Conservation (phyloP, 352 stramenopile species). For the Phytophthora agathidicida region DNA sequence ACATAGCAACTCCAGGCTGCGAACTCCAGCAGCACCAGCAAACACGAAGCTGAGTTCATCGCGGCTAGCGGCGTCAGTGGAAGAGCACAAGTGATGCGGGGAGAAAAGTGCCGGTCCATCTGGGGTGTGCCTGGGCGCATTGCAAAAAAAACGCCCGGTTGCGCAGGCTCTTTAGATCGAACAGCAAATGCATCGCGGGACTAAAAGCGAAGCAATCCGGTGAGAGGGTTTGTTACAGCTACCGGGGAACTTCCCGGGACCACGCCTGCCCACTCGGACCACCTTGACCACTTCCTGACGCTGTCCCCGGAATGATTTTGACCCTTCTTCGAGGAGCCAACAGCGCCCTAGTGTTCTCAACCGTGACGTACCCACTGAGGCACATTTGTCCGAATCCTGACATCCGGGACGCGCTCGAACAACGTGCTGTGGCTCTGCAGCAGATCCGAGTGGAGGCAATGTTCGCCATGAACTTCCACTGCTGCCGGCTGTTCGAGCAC, state of each 20-base stretch:
- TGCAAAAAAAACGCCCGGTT: conserved; percentile 21
- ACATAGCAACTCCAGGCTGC: not conserved
- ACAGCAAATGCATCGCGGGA: not conserved
- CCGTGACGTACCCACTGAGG: no score
- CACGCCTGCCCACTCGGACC: no score
- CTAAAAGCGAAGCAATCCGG: conserved; percentile 27
- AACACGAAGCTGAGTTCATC: conserved; percentile 9
- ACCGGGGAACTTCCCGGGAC: conserved; percentile 1
- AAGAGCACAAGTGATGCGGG: conserved; percentile 21
- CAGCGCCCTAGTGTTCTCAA: no score
- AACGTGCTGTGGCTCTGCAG: no score
- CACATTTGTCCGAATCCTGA: no score
- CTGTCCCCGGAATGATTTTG: no score
- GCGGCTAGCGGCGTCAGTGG: not conserved
- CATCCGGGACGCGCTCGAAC: no score
- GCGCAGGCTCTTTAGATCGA: conserved; percentile 19
- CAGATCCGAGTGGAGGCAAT: no score
- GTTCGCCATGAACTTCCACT: no score
- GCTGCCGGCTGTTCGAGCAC: no score
- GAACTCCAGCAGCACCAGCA: conserved; percentile 12
- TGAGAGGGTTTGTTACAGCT: not conserved
- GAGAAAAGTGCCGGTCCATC: conserved; percentile 23
- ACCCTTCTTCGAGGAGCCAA: no score
- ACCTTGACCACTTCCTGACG: no score
- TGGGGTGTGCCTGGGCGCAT: conserved; percentile 28